Conservation (phyloP, 2,329 filamentous ascomycete genomes). For the Leptographium lundbergii region DNA sequence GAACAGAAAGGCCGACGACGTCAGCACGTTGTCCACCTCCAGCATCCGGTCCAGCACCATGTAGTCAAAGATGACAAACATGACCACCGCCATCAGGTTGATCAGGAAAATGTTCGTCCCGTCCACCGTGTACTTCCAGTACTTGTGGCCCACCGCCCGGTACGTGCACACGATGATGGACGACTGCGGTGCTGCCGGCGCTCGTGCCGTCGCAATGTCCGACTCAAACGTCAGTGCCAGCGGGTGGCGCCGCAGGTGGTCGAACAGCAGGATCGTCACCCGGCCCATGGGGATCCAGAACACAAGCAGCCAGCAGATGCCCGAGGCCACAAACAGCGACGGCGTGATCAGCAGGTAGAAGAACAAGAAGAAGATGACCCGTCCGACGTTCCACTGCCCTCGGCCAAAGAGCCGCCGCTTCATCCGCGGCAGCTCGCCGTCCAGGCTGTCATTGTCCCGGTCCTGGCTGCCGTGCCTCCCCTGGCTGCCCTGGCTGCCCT, state of each 20-base stretch:
- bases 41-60: slow-evolving; percentile 59
- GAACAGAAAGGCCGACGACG: slow-evolving; percentile 78
- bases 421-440: slow-evolving; percentile 26
- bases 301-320: slow-evolving; percentile 88
- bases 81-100: slow-evolving; percentile 86
- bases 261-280: slow-evolving; percentile 76
- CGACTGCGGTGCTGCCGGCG: slow-evolving; percentile 57
- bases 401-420: slow-evolving; percentile 89
- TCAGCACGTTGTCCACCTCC: slow-evolving; percentile 59
- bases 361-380: slow-evolving; percentile 90
- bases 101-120: slow-evolving; percentile 99
- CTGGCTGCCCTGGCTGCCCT: too few relatives aligned
- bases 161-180: slow-evolving; percentile 95
- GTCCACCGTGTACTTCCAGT: slow-evolving; percentile 99
- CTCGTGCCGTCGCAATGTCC: slow-evolving; percentile 62
- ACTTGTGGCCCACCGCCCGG: slow-evolving; percentile 82
- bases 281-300: slow-evolving; percentile 99
- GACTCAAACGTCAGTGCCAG: slow-evolving; percentile 88
- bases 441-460: slow-evolving; percentile 4
- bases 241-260: slow-evolving; percentile 85
- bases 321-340: slow-evolving; percentile 71
- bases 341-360: slow-evolving; percentile 91
- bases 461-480: background rate
- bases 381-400: slow-evolving; percentile 87
- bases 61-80: slow-evolving; percentile 92